Percentiles rank a stretch among this genome's conserved stretches.
Evolutionary conservation across 2,329 filamentous ascomycete species (phyloP).

Genomic region (Metarhizium rileyi): DNA sequence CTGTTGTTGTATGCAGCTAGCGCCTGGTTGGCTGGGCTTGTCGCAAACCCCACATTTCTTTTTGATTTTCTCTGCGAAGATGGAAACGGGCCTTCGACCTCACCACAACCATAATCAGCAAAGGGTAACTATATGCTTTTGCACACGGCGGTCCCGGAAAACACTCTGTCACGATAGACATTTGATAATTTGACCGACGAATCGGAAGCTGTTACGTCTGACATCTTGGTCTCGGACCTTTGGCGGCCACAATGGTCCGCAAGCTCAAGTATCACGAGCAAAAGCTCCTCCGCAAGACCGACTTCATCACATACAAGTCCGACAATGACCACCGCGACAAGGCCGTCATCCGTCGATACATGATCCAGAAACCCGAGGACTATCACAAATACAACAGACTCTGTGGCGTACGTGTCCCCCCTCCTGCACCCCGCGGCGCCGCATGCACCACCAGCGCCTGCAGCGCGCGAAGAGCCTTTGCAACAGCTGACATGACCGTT

Average conservation of each 20-base stretch:
- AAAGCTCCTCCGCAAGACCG: conserved; percentile 84
- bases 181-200: background rate
- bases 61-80: background rate
- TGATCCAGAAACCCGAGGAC: conserved; percentile 81
- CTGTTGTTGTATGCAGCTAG: background rate
- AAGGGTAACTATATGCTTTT: too few species aligned
- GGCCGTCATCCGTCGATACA: conserved; percentile 71
- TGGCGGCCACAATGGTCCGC: conserved; percentile 61
- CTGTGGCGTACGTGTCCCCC: conserved; percentile 48
- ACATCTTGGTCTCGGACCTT: background rate
- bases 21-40: background rate
- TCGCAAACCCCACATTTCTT: background rate
- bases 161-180: too few species aligned
- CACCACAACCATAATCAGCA: background rate
- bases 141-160: too few species aligned
- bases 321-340: conserved; percentile 82
- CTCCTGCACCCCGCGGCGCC: conserved; percentile 1
- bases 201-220: background rate
- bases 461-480: background rate
- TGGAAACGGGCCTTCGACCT: background rate
- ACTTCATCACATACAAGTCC: conserved; percentile 89
- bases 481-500: conserved; percentile 10
- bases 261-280: conserved; percentile 97
- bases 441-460: background rate
- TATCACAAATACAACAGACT: conserved; percentile 61